These are phyloP conservation scores for Cryptococcus sp. DNA, from an alignment of 1,284 basidiomycete species.

Conservation along the genomic window DNA sequence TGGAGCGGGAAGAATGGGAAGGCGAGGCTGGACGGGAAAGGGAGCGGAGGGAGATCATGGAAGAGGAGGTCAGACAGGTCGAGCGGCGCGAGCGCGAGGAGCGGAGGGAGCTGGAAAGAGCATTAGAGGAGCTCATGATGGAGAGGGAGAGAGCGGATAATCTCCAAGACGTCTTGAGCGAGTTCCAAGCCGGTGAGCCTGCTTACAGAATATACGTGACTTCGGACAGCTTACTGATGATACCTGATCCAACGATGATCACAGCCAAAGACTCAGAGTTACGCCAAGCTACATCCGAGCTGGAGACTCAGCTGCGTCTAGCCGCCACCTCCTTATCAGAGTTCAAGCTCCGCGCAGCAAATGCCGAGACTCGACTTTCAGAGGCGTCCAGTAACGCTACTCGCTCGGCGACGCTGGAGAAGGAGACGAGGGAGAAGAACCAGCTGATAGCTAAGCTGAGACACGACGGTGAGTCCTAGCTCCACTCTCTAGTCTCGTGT, in stretches of 20 bases:
- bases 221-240: constrained; percentile 4
- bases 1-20: constrained; percentile 89
- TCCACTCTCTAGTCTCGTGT: background rate
- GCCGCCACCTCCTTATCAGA: constrained; percentile 75
- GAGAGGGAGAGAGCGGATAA: constrained; percentile 79
- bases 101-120: constrained; percentile 60
- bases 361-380: constrained; percentile 75
- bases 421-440: constrained; percentile 92
- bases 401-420: constrained; percentile 71
- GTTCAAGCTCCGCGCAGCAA: constrained; percentile 79
- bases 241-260: background rate
- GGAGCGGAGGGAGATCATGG: constrained; percentile 67
- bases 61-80: constrained; percentile 61
- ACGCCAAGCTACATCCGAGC: constrained; percentile 74
- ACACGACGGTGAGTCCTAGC: constrained; percentile 74
- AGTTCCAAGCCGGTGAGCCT: constrained; percentile 83
- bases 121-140: constrained; percentile 62
- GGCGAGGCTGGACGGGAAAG: constrained; percentile 72
- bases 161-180: constrained; percentile 87
- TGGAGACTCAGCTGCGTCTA: constrained; percentile 71
- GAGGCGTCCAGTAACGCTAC: constrained; percentile 69
- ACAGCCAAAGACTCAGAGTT: constrained; percentile 60
- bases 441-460: constrained; percentile 86
- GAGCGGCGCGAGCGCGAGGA: constrained; percentile 70
- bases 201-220: constrained; percentile 2